Evolutionary conservation across 106 monocot genomes (phyloP), one percentile per base, ranked within the genome.

Genomic region (Dactylorhiza incarnata): DNA sequence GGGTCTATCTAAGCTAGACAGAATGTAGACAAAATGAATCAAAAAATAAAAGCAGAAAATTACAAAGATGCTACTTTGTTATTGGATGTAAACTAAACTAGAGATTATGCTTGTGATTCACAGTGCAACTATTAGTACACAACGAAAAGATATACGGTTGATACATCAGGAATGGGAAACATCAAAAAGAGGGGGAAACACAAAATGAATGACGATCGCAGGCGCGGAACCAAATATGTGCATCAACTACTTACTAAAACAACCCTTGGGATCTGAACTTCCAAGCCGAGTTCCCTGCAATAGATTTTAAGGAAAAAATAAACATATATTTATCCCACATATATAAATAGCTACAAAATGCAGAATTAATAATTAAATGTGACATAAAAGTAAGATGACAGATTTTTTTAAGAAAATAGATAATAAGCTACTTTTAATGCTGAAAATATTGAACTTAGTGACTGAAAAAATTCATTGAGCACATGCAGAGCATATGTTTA

Each of bases 251-350:
- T 86, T 94, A 94, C 96, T 93, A 62, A 97, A 97, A 79, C 96
- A 97, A 65, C 96, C 96, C 81, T 97, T 97, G 4, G 96, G 96
- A 80, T 97, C 96, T 81, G 93, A 97, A 79, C 93, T 97, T 71
- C 96, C 96, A 79, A 97, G 89, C 1, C 96, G 88, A 50, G 96
- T 97, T 1, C 96, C 96, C 96, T 96, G 88, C 14, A 74, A 46
- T 43, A 83, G 62, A 61, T 75, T 46, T 48, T 4, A 74, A 50
- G 2, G 48, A 7, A 67, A 44, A 50, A 76, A 43, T 53, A 10
- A 75, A 44, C 16, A 44, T n/a, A 59, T 5, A 69, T 45, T 16
- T 17, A 69, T 69, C 1, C 43, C 45, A 69, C 17, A 45, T 45
- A 69, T 43, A 68, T 13, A 29, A 24, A 65, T n/a, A n/a, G n/a